A percentile compares a stretch with the other conserved stretches of the same genome.
phyloP scores from a whole-genome alignment of 148 eudicot genomes.

The Mesembryanthemum crystallinum region DNA sequence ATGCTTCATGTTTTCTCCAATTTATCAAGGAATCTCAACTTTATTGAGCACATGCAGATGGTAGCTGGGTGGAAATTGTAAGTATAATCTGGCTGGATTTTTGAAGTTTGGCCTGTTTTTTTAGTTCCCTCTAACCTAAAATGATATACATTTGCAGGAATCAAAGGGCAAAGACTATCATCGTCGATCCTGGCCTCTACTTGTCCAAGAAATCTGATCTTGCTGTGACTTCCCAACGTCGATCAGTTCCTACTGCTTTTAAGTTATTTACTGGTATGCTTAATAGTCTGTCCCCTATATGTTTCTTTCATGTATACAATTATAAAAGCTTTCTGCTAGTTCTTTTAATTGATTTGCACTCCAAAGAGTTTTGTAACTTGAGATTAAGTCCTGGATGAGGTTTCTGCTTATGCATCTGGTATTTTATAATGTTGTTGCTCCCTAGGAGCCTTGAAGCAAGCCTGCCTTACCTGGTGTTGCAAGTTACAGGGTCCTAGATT shows the following conservation, averaged over 20 bases:
- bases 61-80: slow-evolving; percentile 89
- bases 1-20: slow-evolving; percentile 80
- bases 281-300: background rate
- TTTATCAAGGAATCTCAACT: slow-evolving; percentile 75
- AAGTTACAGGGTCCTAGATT: too few species aligned
- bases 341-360: background rate
- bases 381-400: background rate
- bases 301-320: background rate
- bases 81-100: slow-evolving; percentile 29
- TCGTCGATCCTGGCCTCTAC: slow-evolving; percentile 90
- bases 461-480: too few species aligned
- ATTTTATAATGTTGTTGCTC: too few species aligned
- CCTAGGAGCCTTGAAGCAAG: too few species aligned
- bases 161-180: slow-evolving; percentile 82
- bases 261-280: slow-evolving; percentile 79
- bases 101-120: slow-evolving; percentile 3
- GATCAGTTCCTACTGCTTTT: slow-evolving; percentile 87
- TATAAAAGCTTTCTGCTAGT: background rate
- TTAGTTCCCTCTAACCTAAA: background rate
- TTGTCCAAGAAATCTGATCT: slow-evolving; percentile 86
- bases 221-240: slow-evolving; percentile 62
- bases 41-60: slow-evolving; percentile 71
- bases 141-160: slow-evolving; percentile 46
- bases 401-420: background rate
- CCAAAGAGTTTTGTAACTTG: background rate